A percentile compares a stretch with the other conserved stretches of the same genome.
Conservation (phyloP, 768 basidiomycete species). For the Roridomyces roridus region DNA sequence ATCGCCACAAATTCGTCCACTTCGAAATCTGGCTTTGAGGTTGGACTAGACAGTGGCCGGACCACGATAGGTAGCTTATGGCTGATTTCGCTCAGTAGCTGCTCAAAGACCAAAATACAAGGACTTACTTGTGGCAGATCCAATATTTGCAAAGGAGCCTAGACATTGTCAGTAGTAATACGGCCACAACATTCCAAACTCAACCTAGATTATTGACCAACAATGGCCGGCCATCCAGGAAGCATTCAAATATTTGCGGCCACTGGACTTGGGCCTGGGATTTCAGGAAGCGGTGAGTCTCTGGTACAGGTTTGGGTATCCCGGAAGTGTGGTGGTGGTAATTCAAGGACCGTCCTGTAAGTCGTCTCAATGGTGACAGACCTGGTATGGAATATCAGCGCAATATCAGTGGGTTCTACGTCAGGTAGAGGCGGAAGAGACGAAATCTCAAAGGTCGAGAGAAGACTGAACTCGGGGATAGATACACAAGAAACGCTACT, state of each 20-base stretch:
- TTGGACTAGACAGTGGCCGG: constrained; percentile 29
- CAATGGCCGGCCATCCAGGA: neutral
- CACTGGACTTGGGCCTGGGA: constrained; percentile 6
- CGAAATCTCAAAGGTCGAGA: neutral
- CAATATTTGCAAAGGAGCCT: constrained; percentile 11
- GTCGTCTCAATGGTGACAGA: constrained; percentile 21
- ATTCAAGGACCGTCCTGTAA: too few relatives aligned
- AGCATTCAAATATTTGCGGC: neutral
- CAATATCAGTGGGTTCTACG: constrained; percentile 21
- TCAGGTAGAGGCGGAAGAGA: neutral
- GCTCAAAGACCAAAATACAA: neutral
- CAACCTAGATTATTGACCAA: constrained; percentile 10
- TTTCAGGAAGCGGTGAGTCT: constrained; percentile 21
- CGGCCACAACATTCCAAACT: neutral
- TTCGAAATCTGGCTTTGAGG: constrained; percentile 27
- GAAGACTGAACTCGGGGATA: neutral
- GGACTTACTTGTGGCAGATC: constrained; percentile 3
- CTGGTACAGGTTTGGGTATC: constrained; percentile 32
- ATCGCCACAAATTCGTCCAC: constrained; percentile 26
- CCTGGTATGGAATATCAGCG: constrained; percentile 35
- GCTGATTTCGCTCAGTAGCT: neutral
- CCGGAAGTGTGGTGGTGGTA: constrained; percentile 17
- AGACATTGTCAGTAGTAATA: neutral
- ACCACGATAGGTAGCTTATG: constrained; percentile 25
- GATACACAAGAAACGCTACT: neutral